Evolutionary conservation across 129 eudicot species (phyloP).

Genomic region (Calendula officinalis): DNA sequence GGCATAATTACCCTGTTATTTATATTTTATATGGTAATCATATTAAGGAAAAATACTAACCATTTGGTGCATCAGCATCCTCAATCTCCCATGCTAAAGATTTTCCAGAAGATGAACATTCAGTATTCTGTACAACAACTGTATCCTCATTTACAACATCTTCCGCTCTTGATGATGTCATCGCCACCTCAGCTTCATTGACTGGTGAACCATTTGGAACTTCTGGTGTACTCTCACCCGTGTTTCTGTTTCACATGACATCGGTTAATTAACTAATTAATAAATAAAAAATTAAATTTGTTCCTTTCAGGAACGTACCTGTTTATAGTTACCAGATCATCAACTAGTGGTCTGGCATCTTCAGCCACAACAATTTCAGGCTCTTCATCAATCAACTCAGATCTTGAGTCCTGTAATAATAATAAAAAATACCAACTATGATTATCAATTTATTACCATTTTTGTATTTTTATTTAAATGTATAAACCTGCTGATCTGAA

Average conservation of each 20-base stretch:
- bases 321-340: constrained; percentile 41
- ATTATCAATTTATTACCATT: background rate
- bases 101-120: constrained; percentile 55
- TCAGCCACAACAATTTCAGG: constrained; percentile 49
- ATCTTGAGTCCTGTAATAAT: constrained; percentile 50
- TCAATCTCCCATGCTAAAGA: constrained; percentile 54
- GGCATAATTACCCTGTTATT: no score
- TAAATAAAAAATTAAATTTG: constrained; percentile 1
- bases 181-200: constrained; percentile 41
- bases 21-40: no score
- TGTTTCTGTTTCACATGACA: constrained; percentile 45
- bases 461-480: no score
- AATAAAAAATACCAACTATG: background rate
- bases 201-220: constrained; percentile 33
- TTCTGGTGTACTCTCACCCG: constrained; percentile 37
- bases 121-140: constrained; percentile 20
- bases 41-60: constrained; percentile 20
- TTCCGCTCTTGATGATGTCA: constrained; percentile 42
- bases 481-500: no score
- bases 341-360: constrained; percentile 37
- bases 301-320: constrained; percentile 44
- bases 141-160: constrained; percentile 16
- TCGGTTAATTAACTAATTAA: constrained; percentile 21
- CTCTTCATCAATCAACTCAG: constrained; percentile 54
- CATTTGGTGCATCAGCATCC: constrained; percentile 76